Percentiles rank a stretch among this genome's conserved stretches.
These are phyloP conservation scores for Taiozyma sp. DNA, from an alignment of 1,139 yeast species.

Conservation along the genomic window DNA sequence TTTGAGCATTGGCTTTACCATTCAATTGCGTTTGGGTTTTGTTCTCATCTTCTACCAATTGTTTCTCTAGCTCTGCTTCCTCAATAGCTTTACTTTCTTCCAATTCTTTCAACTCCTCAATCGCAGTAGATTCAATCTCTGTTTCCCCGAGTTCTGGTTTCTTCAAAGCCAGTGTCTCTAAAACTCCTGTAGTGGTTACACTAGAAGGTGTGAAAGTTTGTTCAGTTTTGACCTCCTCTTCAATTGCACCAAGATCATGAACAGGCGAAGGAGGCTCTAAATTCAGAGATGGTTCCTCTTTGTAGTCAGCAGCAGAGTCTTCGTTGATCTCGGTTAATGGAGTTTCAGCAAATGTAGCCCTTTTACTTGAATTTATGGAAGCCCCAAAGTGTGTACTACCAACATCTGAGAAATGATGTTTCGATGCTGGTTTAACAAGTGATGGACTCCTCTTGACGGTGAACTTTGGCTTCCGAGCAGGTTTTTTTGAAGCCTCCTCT, in stretches of 20 bases:
- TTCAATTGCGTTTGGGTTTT: slow-evolving; percentile 1
- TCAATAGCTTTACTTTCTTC: not conserved
- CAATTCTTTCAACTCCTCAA: not conserved
- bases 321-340: slow-evolving; percentile 10
- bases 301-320: slow-evolving; percentile 12
- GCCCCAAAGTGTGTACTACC: slow-evolving; percentile 13
- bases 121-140: not conserved
- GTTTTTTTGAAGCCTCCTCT: slow-evolving; percentile 12
- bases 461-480: slow-evolving; percentile 5
- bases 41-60: not conserved
- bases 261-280: not conserved
- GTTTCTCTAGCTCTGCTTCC: not conserved
- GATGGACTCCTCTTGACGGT: slow-evolving; percentile 4
- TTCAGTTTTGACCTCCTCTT: slow-evolving; percentile 9
- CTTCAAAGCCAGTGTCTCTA: not conserved
- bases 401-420: slow-evolving; percentile 2
- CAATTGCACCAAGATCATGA: slow-evolving; percentile 7
- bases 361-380: slow-evolving; percentile 13
- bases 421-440: not conserved
- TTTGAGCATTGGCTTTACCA: not conserved
- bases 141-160: not conserved
- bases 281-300: not conserved
- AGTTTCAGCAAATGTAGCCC: slow-evolving; percentile 10
- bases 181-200: not conserved
- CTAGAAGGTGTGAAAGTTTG: not conserved